Percentiles rank a stretch among this genome's conserved stretches.
Evolutionary conservation across 2,329 filamentous ascomycete genomes (phyloP).

Genomic region (Whalleya microplaca): DNA sequence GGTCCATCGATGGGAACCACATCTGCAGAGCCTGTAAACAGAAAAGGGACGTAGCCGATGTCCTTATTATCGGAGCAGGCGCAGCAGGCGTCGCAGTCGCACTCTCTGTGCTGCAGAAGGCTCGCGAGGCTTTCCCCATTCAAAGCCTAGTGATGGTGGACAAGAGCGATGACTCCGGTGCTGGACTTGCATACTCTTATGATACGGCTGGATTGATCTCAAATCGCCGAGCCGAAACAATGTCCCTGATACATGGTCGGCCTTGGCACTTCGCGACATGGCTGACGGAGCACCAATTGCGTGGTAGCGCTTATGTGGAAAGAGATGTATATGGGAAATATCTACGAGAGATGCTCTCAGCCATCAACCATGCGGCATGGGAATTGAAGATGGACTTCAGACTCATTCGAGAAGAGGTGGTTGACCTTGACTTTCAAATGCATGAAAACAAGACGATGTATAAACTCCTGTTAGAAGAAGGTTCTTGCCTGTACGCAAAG

Average conservation of each 20-base stretch:
- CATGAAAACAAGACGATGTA: background rate
- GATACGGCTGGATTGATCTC: conserved; percentile 1
- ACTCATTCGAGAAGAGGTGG: background rate
- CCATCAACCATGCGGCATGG: background rate
- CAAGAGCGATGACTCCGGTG: background rate
- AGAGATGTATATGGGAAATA: conserved; percentile 4
- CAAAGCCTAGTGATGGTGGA: conserved; percentile 2
- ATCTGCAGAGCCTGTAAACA: background rate
- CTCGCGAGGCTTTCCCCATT: background rate
- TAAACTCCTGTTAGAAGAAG: background rate
- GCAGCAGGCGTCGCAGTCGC: conserved; percentile 4
- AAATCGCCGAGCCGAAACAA: background rate
- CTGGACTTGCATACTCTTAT: background rate
- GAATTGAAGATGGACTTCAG: conserved; percentile 2
- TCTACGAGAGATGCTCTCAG: background rate
- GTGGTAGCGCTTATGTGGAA: background rate
- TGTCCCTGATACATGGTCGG: background rate
- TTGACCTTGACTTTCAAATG: background rate
- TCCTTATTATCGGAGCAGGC: conserved; percentile 5
- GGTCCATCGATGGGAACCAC: background rate
- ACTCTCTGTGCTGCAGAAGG: conserved; percentile 1
- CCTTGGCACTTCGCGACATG: conserved; percentile 3
- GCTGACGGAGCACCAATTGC: background rate
- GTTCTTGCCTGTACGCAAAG: conserved; percentile 1
- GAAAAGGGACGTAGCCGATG: background rate